Conservation (phyloP, 345 rosid species). For the Populus simonii region DNA sequence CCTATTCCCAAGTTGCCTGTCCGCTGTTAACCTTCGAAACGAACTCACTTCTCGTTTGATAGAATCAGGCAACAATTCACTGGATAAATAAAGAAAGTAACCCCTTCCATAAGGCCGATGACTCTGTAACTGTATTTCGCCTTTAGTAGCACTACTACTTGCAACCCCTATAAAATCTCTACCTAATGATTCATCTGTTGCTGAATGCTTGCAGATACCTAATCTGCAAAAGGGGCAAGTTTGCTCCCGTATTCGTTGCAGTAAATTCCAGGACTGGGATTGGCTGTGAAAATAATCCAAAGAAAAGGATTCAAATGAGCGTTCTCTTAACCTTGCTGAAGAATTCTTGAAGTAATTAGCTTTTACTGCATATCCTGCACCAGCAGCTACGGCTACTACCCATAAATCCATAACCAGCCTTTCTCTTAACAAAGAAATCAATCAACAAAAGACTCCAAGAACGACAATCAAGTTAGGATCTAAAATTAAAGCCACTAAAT, state of each 20-base stretch:
- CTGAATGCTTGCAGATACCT: background rate
- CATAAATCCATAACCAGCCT: constrained; percentile 35
- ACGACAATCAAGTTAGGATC: background rate
- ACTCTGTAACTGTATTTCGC: background rate
- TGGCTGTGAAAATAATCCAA: constrained; percentile 1
- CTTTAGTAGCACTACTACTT: background rate
- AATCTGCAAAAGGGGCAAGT: constrained; percentile 31
- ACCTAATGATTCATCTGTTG: background rate
- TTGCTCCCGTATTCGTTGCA: constrained; percentile 21
- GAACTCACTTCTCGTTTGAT: background rate
- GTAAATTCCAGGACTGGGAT: constrained; percentile 17
- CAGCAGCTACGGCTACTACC: constrained; percentile 47
- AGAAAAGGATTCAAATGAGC: constrained; percentile 12
- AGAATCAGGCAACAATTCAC: constrained; percentile 1
- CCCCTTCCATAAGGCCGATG: constrained; percentile 1
- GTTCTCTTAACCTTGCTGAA: constrained; percentile 10
- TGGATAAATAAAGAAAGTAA: constrained; percentile 9
- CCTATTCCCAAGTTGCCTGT: constrained; percentile 6
- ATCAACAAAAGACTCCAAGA: background rate
- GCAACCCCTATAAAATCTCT: background rate
- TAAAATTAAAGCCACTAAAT: background rate
- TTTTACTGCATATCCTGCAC: constrained; percentile 26
- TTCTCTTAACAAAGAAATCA: background rate
- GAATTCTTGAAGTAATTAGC: constrained; percentile 31
- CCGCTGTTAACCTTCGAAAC: background rate